Evolutionary conservation across 1,284 basidiomycete genomes (phyloP), one percentile per base, ranked within the genome.

Genomic region (Leccinum subrobustum): DNA sequence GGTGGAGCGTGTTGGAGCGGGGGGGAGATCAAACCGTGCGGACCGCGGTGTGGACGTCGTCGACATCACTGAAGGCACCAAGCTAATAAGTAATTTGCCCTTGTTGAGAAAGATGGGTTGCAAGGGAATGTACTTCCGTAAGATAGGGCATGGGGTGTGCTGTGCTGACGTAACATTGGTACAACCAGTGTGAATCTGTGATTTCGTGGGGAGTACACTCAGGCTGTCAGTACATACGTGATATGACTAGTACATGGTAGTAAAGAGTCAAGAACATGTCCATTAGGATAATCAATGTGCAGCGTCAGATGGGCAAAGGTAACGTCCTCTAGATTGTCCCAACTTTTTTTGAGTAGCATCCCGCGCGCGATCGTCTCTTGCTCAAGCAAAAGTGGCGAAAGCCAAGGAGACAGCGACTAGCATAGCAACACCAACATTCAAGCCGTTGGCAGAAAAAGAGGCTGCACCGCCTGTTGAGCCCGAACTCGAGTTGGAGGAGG

Each of bases 21-120:
- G 50, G 66, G 73, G 83, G 1, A 77, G 67, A 63, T 77, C 79
- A 52, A 75, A 67, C 57, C 78, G 78, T 53, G 77, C 57, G 63
- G 78, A 56, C 65, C 60, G 64, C 6, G 74, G 68, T 42, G 76
- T 68, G 27, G 70, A 66, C 6, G 68, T 65, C 16, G 68, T 29
- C 16, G 65, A 68, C 65, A 67, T 75, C 29, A 50, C n/a, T 63
- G 57, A 54, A 6, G n/a, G 7, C n/a, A n/a, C 37, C 8, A 11
- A 20, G 42, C 42, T 44, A 20, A 44, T 20, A 11, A 42, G 33
- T 12, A 11, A 35, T 14, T 35, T 35, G 35, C 35, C 12, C 39
- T 42, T 42, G 39, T n/a, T 42, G n/a, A 42, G n/a, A n/a, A 18
- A 8, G 39, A 39, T 35, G 33, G 12, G 33, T 35, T 39, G 33